phyloP scores from a whole-genome alignment of 768 basidiomycete genomes.

The Gyrodon lividus region DNA sequence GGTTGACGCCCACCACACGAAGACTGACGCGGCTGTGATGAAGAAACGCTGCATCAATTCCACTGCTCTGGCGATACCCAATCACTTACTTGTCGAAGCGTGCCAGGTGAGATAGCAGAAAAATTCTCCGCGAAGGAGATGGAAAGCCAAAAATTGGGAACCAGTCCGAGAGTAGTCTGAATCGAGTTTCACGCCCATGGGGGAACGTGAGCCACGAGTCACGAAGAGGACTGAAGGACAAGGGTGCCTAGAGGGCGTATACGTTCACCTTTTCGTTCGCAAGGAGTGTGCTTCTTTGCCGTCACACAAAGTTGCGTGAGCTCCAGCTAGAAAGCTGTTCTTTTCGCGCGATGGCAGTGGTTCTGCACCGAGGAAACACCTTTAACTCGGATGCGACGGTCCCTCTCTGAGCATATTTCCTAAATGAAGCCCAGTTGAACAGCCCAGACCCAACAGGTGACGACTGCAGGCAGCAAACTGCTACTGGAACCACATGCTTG shows the following conservation, averaged over 20 bases:
- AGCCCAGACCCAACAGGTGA: background rate
- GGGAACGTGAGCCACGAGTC: slow-evolving; percentile 23
- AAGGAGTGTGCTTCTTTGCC: slow-evolving; percentile 5
- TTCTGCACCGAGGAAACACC: background rate
- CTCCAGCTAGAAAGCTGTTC: background rate
- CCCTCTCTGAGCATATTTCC: background rate
- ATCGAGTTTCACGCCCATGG: slow-evolving; percentile 28
- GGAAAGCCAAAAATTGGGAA: slow-evolving; percentile 15
- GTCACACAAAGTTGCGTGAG: background rate
- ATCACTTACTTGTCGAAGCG: background rate
- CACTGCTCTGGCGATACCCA: too few relatives aligned
- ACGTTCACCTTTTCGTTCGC: slow-evolving; percentile 21
- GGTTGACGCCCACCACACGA: background rate
- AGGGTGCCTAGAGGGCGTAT: background rate
- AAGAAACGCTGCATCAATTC: background rate
- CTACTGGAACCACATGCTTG: background rate
- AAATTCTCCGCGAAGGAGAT: slow-evolving; percentile 18
- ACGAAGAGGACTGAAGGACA: slow-evolving; percentile 31
- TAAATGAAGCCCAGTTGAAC: background rate
- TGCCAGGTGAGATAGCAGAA: background rate
- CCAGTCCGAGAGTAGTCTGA: slow-evolving; percentile 34
- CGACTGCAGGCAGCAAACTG: background rate
- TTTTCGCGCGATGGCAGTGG: background rate
- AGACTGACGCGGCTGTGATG: background rate
- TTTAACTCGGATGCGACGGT: background rate